phyloP scores from a whole-genome alignment of 768 basidiomycete species.

The Hygrocybe coccinea region DNA sequence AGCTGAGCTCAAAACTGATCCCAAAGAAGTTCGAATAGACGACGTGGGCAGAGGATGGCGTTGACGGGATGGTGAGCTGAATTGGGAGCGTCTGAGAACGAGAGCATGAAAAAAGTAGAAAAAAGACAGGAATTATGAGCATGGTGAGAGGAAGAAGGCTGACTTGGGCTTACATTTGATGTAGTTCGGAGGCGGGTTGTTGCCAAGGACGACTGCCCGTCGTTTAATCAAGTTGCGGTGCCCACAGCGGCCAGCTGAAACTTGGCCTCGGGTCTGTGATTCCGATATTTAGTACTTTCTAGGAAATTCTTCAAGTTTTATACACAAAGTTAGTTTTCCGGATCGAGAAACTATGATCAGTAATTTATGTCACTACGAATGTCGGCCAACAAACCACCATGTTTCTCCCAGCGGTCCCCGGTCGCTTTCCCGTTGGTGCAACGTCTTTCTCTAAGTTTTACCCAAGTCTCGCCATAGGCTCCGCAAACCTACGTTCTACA shows the following conservation, averaged over 20 bases:
- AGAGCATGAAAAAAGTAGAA: background rate
- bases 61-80: slow-evolving; percentile 29
- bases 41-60: slow-evolving; percentile 34
- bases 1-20: slow-evolving; percentile 60
- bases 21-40: slow-evolving; percentile 57
- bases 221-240: too few relatives aligned
- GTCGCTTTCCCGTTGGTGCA: slow-evolving; percentile 55
- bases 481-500: slow-evolving; percentile 32
- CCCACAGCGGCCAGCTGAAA: too few relatives aligned
- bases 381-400: slow-evolving; percentile 30
- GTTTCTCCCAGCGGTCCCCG: slow-evolving; percentile 39
- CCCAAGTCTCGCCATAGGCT: slow-evolving; percentile 37
- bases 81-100: slow-evolving; percentile 12
- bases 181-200: background rate
- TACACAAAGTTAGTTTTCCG: background rate
- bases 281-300: too few relatives aligned
- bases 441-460: slow-evolving; percentile 52
- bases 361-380: background rate
- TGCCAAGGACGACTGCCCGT: too few relatives aligned
- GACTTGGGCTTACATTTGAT: too few relatives aligned
- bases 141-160: too few relatives aligned
- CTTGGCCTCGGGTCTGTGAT: too few relatives aligned
- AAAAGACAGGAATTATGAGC: background rate
- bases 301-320: too few relatives aligned
- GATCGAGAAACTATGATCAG: background rate